A percentile compares a stretch with the other conserved stretches of the same genome.
Evolutionary conservation across 2,329 filamentous ascomycete genomes (phyloP).

Genomic region (Dryadomyces quercus-mongolicae): DNA sequence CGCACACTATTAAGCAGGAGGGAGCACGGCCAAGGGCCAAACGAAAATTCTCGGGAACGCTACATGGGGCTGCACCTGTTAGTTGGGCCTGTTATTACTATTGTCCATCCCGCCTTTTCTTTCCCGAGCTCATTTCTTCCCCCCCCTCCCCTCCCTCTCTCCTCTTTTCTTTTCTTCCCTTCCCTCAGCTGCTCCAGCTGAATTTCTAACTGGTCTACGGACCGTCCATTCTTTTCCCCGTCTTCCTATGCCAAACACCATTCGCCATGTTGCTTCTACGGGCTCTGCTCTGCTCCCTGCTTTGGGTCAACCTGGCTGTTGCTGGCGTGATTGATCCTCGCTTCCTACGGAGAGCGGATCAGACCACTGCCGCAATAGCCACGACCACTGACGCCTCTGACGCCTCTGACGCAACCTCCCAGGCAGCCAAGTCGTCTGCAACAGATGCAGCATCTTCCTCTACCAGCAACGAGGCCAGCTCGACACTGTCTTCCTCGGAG

Average conservation of each 20-base stretch:
- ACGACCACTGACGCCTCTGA: not conserved
- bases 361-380: not conserved
- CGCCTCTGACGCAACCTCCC: too few species aligned
- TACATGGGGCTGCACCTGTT: not conserved
- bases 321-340: slow-evolving; percentile 10
- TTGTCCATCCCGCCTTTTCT: not conserved
- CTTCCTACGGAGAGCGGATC: slow-evolving; percentile 7
- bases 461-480: not conserved
- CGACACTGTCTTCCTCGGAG: not conserved
- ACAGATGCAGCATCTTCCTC: not conserved
- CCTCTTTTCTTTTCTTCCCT: not conserved
- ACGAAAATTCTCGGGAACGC: not conserved
- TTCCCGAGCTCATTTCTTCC: not conserved
- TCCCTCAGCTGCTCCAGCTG: not conserved
- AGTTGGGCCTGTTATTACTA: not conserved
- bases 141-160: not conserved
- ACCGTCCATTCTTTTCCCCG: not conserved
- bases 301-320: slow-evolving; percentile 9
- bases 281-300: slow-evolving; percentile 9
- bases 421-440: not conserved
- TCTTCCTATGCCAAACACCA: not conserved
- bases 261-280: not conserved
- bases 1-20: not conserved
- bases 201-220: not conserved
- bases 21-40: not conserved